phyloP scores from a whole-genome alignment of 306 rosid genomes.

The Luffa aegyptiaca region DNA sequence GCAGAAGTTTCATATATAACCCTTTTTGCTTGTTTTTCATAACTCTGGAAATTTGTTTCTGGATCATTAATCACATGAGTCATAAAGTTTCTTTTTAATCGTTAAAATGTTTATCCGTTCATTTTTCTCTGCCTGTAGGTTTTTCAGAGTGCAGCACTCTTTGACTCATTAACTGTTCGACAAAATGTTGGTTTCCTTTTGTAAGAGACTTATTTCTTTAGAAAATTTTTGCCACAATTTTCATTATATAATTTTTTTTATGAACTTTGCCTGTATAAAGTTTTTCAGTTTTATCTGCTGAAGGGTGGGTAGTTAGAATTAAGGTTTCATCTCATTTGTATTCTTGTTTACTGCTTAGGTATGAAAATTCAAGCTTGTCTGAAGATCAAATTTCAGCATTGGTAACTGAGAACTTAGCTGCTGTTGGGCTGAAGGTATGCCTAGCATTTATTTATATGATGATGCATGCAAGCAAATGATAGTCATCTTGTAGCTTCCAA shows the following conservation, averaged over 20 bases:
- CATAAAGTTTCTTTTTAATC: neutral
- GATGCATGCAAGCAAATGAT: neutral
- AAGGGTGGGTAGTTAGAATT: neutral
- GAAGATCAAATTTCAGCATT: constrained; percentile 57
- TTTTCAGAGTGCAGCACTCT: constrained; percentile 98
- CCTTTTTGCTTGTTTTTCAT: neutral
- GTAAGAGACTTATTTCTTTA: constrained; percentile 39
- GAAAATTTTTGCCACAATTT: neutral
- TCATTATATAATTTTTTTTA: neutral
- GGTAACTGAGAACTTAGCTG: constrained; percentile 82
- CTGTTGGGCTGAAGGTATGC: constrained; percentile 84
- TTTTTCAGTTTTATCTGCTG: neutral
- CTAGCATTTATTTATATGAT: constrained; percentile 9
- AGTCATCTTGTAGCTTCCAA: neutral
- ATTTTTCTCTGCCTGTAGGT: constrained; percentile 40
- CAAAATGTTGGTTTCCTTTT: constrained; percentile 98
- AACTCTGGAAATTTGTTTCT: neutral
- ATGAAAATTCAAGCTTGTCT: constrained; percentile 82
- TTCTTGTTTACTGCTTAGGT: constrained; percentile 35
- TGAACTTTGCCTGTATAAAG: neutral
- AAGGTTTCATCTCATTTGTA: neutral
- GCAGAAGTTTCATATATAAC: neutral
- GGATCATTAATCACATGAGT: neutral
- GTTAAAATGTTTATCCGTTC: constrained; percentile 2
- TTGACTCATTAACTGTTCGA: constrained; percentile 92